Evolutionary conservation across 768 basidiomycete species (phyloP).

Genomic region (Naganishia vishniacii): DNA sequence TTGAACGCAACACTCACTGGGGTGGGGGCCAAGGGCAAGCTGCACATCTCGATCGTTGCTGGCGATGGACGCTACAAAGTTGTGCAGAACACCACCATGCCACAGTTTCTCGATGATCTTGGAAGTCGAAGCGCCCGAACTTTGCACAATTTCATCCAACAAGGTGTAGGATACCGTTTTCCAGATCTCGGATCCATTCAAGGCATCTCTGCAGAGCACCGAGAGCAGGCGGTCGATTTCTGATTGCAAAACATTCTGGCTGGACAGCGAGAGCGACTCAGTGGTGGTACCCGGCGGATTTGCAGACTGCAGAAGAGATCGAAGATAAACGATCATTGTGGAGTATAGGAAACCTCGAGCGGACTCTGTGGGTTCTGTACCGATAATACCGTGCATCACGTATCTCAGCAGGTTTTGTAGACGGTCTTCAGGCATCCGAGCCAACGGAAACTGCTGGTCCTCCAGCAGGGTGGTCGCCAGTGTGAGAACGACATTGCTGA

Average conservation of each 20-base stretch:
- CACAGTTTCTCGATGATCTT: conserved; percentile 7
- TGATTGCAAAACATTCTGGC: conserved; percentile 7
- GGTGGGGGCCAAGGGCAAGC: conserved; percentile 13
- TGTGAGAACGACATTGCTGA: conserved; percentile 4
- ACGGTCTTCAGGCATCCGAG: conserved; percentile 13
- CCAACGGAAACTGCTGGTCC: background rate
- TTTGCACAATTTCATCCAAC: conserved; percentile 14
- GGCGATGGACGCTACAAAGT: conserved; percentile 21
- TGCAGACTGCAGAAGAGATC: background rate
- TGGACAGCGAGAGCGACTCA: background rate
- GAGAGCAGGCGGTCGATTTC: conserved; percentile 19
- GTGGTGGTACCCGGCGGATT: background rate
- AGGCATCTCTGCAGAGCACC: conserved; percentile 23
- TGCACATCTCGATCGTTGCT: conserved; percentile 13
- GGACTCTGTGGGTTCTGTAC: conserved; percentile 17
- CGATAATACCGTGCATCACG: conserved; percentile 7
- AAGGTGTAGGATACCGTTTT: conserved; percentile 26
- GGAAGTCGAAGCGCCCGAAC: background rate
- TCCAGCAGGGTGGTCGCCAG: conserved; percentile 5
- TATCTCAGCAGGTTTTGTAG: conserved; percentile 10
- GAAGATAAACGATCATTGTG: conserved; percentile 19
- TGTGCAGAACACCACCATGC: conserved; percentile 22
- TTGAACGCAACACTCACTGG: background rate
- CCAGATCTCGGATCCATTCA: conserved; percentile 26
- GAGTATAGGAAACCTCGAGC: conserved; percentile 24